Evolutionary conservation across 1,139 yeast species (phyloP).

Genomic region (Diutina neorugosa): DNA sequence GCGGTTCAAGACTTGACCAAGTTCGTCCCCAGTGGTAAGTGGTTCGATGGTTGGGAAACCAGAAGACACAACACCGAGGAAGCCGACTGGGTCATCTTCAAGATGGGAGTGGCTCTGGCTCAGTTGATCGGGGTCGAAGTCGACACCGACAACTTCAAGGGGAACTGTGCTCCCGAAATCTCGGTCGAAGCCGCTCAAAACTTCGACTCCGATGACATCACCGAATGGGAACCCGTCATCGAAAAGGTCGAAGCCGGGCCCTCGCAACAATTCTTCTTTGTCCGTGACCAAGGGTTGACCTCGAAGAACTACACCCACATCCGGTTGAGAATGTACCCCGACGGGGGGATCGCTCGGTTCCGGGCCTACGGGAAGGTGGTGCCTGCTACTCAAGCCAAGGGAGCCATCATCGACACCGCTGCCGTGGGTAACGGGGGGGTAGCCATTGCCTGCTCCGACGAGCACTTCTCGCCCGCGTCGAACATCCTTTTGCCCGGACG

Average conservation of each 20-base stretch:
- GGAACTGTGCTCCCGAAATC: slow-evolving; percentile 87
- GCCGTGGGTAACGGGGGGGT: slow-evolving; percentile 83
- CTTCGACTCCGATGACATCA: slow-evolving; percentile 15
- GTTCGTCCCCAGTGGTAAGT: slow-evolving; percentile 80
- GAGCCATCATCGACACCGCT: slow-evolving; percentile 55
- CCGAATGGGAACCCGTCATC: slow-evolving; percentile 61
- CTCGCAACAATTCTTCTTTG: slow-evolving; percentile 70
- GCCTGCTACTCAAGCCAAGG: slow-evolving; percentile 45
- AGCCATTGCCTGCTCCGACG: slow-evolving; percentile 72
- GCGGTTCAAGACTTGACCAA: slow-evolving; percentile 74
- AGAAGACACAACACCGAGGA: slow-evolving; percentile 78
- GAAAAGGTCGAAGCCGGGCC: slow-evolving; percentile 78
- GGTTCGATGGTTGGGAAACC: slow-evolving; percentile 99
- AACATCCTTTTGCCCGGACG: slow-evolving; percentile 85
- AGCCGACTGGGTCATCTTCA: slow-evolving; percentile 77
- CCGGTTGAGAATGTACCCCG: slow-evolving; percentile 85
- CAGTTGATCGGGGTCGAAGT: slow-evolving; percentile 71
- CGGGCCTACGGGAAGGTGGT: slow-evolving; percentile 74
- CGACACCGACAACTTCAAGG: slow-evolving; percentile 87
- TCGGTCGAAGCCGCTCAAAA: slow-evolving; percentile 65
- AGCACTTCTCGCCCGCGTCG: slow-evolving; percentile 87
- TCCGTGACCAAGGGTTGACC: slow-evolving; percentile 42
- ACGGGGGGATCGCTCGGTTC: slow-evolving; percentile 94
- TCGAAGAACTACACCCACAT: slow-evolving; percentile 59
- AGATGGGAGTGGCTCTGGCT: slow-evolving; percentile 79